Base-by-base conservation (phyloP, 768 basidiomycete species). In the Xerocomus brunneocitrinus region DNA sequence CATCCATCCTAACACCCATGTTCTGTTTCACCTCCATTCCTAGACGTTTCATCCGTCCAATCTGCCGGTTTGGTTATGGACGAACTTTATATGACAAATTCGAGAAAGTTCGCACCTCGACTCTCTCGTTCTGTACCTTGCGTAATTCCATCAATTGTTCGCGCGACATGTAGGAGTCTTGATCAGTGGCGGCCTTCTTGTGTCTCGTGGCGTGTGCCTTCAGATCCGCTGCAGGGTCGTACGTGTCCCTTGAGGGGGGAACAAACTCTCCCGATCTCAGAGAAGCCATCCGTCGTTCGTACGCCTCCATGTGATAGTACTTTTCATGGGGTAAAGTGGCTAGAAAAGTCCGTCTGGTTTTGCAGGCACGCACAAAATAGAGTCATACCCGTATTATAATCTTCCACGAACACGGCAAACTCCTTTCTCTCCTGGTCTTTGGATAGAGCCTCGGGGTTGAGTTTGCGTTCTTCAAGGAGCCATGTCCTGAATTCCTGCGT, bases 281-380 rank as follows among this genome's bases (percentile, higher is more conserved):
- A 22, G 90, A 83, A 35, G 80, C 69, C 94, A 95, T 95, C 44
- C 91, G 85, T 22, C 76, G 76, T 55, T 94, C 91, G 66, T 92
- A 93, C 5, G 81, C 79, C 50, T 83, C 84, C 80, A 95, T 91
- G 64, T 94, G 82, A 69, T 95, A 95, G 69, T 94, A 97, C 67
- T 97, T 97, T 67, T 95, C 92, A 62, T 95, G 89, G 9, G 94
- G 91, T 3, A 97, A 77, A 3, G 94, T 97, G 13, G 92, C 93
- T 93, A 54, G 16, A 22, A 47, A 49, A 19, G 14, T 19, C 14
- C 2, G 30, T 62, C 32, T 24, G n/a, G n/a, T 19, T 27, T 38
- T 24, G 41, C 45, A 35, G 34, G 24, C 35, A 46, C 19, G 47
- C 32, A 30, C 27, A 51, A 24, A 22, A 22, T 40, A 52, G 27